Evolutionary conservation across 257 asterid species (phyloP).

Genomic region (Buddleja alternifolia): DNA sequence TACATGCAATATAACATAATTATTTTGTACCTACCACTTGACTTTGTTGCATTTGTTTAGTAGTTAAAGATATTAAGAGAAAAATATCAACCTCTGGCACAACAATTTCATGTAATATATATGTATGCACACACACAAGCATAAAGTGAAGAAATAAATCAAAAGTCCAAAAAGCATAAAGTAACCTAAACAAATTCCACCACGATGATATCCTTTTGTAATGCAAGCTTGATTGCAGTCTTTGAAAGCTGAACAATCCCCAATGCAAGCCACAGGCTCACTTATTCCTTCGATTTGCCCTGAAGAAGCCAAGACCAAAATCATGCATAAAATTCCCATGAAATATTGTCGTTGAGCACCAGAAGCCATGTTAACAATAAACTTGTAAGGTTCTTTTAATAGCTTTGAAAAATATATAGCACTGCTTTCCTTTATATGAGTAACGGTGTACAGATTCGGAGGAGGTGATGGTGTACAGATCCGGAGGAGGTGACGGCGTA

Average conservation of each 20-base stretch:
- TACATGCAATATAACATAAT: too few relatives aligned
- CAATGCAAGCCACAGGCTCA: conserved; percentile 10
- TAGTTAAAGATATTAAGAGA: too few relatives aligned
- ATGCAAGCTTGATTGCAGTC: conserved; percentile 32
- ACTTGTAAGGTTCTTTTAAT: neutral
- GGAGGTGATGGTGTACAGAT: too few relatives aligned
- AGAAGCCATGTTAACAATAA: conserved; percentile 1
- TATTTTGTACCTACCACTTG: too few relatives aligned
- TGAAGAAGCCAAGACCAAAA: conserved; percentile 21
- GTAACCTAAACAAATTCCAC: conserved; percentile 20
- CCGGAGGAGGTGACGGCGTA: too few relatives aligned
- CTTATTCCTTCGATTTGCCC: conserved; percentile 8
- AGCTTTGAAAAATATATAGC: neutral
- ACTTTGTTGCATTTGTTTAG: too few relatives aligned
- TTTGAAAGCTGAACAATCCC: conserved; percentile 17
- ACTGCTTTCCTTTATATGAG: too few relatives aligned
- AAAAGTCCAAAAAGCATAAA: conserved; percentile 10
- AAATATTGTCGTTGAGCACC: conserved; percentile 12
- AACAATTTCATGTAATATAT: too few relatives aligned
- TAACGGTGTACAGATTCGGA: too few relatives aligned
- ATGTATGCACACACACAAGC: too few relatives aligned
- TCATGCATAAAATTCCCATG: conserved; percentile 9
- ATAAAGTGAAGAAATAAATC: too few relatives aligned
- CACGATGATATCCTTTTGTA: conserved; percentile 8
- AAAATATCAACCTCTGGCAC: neutral